These are phyloP conservation scores for Dryas alaskensis DNA, from an alignment of 306 rosid genomes.

Conservation along the genomic window DNA sequence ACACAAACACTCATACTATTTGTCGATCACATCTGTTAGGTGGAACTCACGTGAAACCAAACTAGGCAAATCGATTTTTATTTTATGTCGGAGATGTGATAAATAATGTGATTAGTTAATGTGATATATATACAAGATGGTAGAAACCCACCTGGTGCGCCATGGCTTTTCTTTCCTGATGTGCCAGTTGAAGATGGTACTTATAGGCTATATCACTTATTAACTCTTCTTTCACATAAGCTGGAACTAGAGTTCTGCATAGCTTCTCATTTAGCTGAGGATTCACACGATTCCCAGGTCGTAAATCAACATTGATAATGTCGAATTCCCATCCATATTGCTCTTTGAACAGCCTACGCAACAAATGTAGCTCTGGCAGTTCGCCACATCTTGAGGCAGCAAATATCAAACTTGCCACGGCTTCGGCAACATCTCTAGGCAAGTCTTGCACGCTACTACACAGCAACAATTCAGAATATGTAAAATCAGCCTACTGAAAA, in stretches of 20 bases:
- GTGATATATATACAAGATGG: background rate
- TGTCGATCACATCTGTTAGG: too few species aligned
- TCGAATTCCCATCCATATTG: constrained; percentile 28
- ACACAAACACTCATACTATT: background rate
- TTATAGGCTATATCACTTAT: background rate
- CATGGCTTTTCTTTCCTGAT: background rate
- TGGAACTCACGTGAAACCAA: too few species aligned
- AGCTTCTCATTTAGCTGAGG: constrained; percentile 14
- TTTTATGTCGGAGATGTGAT: background rate
- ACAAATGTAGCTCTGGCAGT: constrained; percentile 17
- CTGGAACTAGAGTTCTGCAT: constrained; percentile 4
- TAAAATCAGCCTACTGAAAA: background rate
- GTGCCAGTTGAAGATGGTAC: background rate
- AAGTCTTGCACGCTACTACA: background rate
- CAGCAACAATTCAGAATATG: background rate
- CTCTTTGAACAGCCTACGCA: constrained; percentile 23
- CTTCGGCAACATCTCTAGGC: constrained; percentile 21
- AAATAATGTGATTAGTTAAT: background rate
- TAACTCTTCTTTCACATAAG: constrained; percentile 1
- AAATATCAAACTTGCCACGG: constrained; percentile 33
- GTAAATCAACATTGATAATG: constrained; percentile 18
- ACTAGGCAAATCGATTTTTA: too few species aligned
- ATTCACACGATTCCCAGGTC: constrained; percentile 16
- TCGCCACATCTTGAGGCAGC: constrained; percentile 41
- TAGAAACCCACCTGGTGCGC: background rate